A percentile compares a stretch with the other conserved stretches of the same genome.
phyloP scores from a whole-genome alignment of 495 filamentous ascomycete genomes.

The Penicillium tannophilum region DNA sequence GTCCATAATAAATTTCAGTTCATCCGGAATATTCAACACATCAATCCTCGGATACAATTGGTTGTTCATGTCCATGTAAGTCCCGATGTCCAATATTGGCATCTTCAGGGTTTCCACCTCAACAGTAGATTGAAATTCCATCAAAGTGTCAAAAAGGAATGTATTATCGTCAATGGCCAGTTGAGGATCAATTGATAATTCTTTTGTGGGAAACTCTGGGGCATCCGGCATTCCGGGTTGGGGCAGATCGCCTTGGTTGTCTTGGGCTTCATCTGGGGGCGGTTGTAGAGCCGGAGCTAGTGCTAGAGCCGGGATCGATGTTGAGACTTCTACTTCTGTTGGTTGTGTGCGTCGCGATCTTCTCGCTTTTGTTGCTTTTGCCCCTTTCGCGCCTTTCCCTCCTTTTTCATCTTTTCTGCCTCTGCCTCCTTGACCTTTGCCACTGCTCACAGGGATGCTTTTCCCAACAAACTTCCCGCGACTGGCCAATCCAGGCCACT shows the following conservation, averaged over 20 bases:
- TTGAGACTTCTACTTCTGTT: not conserved
- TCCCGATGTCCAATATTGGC: not conserved
- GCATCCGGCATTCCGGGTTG: not conserved
- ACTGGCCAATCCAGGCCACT: slow-evolving; percentile 11
- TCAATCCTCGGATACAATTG: not conserved
- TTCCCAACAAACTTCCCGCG: slow-evolving; percentile 10
- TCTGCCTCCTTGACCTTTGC: not conserved
- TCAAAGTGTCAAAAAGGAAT: not conserved
- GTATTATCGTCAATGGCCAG: not conserved
- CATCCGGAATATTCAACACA: not conserved
- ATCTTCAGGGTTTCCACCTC: not conserved
- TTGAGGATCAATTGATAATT: not conserved
- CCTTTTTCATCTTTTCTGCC: not conserved
- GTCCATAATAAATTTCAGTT: slow-evolving; percentile 8
- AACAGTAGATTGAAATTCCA: not conserved
- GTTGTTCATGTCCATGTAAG: not conserved
- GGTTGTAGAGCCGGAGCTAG: not conserved
- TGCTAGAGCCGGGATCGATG: not conserved
- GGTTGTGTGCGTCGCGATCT: not conserved
- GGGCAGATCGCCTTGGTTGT: not conserved
- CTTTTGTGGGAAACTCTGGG: not conserved
- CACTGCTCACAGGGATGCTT: slow-evolving; percentile 1
- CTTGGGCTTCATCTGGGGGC: not conserved
- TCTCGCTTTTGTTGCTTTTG: not conserved
- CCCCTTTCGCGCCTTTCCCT: not conserved